Conservation (phyloP, 176 grass and related monocot species). For the Oryza nivara region DNA sequence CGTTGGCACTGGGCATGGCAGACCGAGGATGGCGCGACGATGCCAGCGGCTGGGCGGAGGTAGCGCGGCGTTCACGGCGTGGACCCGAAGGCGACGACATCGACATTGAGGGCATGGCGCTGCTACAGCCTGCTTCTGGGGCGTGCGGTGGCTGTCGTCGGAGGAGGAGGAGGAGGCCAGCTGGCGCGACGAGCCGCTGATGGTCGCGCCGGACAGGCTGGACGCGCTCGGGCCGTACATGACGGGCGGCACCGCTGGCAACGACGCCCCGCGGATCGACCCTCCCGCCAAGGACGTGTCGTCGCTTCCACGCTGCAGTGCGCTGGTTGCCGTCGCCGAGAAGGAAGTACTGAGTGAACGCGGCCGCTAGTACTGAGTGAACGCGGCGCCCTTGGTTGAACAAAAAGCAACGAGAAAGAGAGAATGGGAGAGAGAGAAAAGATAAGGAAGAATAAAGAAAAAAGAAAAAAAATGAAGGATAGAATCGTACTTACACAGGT, state of each 20-base stretch:
- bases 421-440: too few species aligned
- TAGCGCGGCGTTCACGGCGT: too few species aligned
- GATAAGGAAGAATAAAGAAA: too few species aligned
- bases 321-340: background rate
- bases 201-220: background rate
- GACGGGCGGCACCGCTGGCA: conserved; percentile 21
- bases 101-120: conserved; percentile 7
- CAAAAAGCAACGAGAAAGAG: too few species aligned
- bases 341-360: background rate
- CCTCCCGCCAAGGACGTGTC: background rate
- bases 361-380: background rate
- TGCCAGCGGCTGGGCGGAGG: too few species aligned
- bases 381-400: too few species aligned
- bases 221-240: conserved; percentile 31
- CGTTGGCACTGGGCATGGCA: too few species aligned
- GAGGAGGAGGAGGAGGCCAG: background rate
- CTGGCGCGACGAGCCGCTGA: background rate
- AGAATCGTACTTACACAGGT: too few species aligned
- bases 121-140: conserved; percentile 31
- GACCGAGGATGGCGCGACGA: too few species aligned
- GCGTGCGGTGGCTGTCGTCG: background rate
- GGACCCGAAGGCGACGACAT: background rate
- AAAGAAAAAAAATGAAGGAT: too few species aligned
- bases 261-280: conserved; percentile 24
- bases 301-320: background rate